Conservation (phyloP, 108 stramenopile genomes). For the Pseudonitzschia pungens region DNA sequence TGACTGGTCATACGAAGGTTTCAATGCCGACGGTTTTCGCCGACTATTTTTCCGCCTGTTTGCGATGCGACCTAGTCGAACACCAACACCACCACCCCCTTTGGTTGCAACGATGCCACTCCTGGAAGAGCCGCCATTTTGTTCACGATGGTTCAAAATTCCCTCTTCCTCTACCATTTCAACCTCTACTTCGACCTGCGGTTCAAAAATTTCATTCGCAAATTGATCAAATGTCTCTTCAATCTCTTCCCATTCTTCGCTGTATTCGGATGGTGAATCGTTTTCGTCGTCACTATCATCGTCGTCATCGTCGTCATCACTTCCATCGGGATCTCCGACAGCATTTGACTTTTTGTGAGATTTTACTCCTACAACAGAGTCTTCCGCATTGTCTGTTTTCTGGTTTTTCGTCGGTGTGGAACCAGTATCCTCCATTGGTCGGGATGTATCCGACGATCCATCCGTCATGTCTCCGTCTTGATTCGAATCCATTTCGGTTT, state of each 20-base stretch:
- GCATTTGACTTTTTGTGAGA: constrained; percentile 65
- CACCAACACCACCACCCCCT: constrained; percentile 44
- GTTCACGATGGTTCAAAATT: constrained; percentile 1
- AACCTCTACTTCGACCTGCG: constrained; percentile 41
- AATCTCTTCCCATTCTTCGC: constrained; percentile 56
- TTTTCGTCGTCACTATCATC: constrained; percentile 57
- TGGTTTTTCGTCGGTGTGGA: not conserved
- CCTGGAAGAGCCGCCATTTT: not conserved
- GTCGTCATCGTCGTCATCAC: constrained; percentile 57
- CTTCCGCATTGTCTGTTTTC: constrained; percentile 2
- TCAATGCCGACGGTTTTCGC: constrained; percentile 17
- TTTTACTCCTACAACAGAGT: constrained; percentile 36
- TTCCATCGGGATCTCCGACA: constrained; percentile 82
- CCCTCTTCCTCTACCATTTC: constrained; percentile 46
- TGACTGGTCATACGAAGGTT: constrained; percentile 15
- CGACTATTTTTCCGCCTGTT: constrained; percentile 17
- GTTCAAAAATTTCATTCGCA: constrained; percentile 19
- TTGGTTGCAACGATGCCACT: not conserved
- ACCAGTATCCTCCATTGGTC: not conserved
- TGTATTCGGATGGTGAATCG: constrained; percentile 23
- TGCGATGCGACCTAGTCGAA: constrained; percentile 40
- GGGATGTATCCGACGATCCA: not conserved
- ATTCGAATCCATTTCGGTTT: not conserved
- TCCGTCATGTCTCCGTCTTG: not conserved
- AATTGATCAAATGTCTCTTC: constrained; percentile 21